Conservation (phyloP, 441 rosid genomes). For the Eutrema salsugineum region DNA sequence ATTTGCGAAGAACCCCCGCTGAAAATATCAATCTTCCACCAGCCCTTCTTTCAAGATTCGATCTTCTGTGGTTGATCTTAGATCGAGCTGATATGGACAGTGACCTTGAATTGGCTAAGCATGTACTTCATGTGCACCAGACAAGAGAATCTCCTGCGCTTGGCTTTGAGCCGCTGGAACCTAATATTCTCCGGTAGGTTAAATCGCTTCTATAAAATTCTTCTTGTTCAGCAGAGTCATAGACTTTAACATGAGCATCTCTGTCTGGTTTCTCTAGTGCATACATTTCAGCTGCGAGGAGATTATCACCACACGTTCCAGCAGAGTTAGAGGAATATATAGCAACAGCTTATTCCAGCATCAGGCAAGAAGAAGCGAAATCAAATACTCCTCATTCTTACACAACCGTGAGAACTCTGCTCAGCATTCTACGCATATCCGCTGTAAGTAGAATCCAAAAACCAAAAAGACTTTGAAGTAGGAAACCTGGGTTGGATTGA, state of each 20-base stretch:
- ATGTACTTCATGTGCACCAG: conserved; percentile 93
- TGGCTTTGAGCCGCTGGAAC: conserved; percentile 90
- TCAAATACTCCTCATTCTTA: conserved; percentile 91
- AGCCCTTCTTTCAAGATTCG: conserved; percentile 94
- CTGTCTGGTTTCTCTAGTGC: conserved; percentile 50
- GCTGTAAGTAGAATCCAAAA: conserved; percentile 53
- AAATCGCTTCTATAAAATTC: not conserved
- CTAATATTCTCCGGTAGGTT: conserved; percentile 82
- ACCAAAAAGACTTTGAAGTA: not conserved
- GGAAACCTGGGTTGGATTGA: not conserved
- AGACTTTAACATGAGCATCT: conserved; percentile 5
- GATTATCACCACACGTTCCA: conserved; percentile 80
- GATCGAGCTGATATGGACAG: conserved; percentile 98
- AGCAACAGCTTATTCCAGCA: conserved; percentile 90
- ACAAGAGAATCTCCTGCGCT: conserved; percentile 90
- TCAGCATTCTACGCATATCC: conserved; percentile 95
- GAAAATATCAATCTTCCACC: conserved; percentile 98
- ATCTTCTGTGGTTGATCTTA: conserved; percentile 95
- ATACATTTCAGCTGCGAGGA: conserved; percentile 95
- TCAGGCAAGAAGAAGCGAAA: conserved; percentile 97
- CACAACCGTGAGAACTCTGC: conserved; percentile 94
- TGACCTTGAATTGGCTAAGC: conserved; percentile 98
- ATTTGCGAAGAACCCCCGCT: conserved; percentile 95
- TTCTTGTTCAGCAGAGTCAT: not conserved
- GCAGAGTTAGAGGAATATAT: conserved; percentile 91